Base-by-base conservation (phyloP, 371 early-diverging fungal species). In the Actinomortierella ambigua region DNA sequence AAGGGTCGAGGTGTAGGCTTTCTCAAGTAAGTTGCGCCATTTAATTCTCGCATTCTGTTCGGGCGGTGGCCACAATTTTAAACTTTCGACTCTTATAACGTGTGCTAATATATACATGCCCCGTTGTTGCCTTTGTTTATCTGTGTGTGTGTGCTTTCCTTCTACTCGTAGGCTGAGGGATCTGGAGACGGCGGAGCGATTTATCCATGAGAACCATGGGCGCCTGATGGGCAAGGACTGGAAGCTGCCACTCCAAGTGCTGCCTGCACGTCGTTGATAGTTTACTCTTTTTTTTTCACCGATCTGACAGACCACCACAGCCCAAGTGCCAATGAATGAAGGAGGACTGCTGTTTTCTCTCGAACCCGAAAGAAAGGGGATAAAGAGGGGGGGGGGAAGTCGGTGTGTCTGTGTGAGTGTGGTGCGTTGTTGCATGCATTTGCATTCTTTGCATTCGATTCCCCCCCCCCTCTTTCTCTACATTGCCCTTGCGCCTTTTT, bases 151-250 rank as follows among this genome's bases (percentile, higher is more conserved):
- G 1, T 27, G 23, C 8, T 11, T 34, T 13, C 41, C 43, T 9
- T 18, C 9, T 43, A 20, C 43, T 34, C n/a, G 5, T 59, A 69
- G 70, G 53, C 47, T 69, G 59, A 56, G 43, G 26, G 65, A 69
- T 23, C 24, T 61, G 8, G 53, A 61, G 28, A 43, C 50, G 0
- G 70, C 70, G 5, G 70, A 69, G 40, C 49, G 70, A 24, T 63
- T 69, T 28, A 69, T 69, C 22, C 65, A 69, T 24, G 60, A 64
- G n/a, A 65, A 60, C 29, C 70, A 69, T 39, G 70, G 70, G 9
- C 70, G 70, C 7, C 54, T 69, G 15, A 47, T 69, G 3, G 70
- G 70, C 20, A 57, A 43, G 50, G 65, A 64, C 46, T 69, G 70
- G 70, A 64, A 64, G 23, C 46, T 69, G 23, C 70, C 70, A 6